These are phyloP conservation scores for Globisporangium spinosum DNA, from an alignment of 352 stramenopile genomes.

Conservation along the genomic window DNA sequence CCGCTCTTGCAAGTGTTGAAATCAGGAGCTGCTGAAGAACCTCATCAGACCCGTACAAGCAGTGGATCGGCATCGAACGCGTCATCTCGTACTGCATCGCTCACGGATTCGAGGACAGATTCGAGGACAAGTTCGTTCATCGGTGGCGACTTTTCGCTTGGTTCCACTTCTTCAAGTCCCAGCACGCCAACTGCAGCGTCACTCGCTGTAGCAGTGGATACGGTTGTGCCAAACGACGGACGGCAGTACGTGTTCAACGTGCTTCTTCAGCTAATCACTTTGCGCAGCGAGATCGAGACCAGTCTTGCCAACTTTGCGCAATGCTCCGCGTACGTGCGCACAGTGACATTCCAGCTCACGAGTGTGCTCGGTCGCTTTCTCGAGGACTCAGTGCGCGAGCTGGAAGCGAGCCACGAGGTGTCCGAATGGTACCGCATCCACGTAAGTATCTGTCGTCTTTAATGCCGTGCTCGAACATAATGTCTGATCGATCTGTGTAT, in stretches of 20 bases:
- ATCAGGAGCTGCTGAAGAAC: conserved; percentile 45
- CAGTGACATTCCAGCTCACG: conserved; percentile 52
- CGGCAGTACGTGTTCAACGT: conserved; percentile 83
- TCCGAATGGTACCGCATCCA: conserved; percentile 61
- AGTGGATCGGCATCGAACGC: conserved; percentile 11
- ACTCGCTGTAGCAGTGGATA: conserved; percentile 15
- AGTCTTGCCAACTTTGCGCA: conserved; percentile 54
- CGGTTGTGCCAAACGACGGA: conserved; percentile 39
- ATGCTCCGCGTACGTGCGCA: conserved; percentile 52
- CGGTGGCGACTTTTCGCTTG: conserved; percentile 24
- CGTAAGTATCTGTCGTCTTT: conserved; percentile 29
- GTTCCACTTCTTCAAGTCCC: conserved; percentile 9
- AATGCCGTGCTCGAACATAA: too few species aligned
- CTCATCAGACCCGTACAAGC: conserved; percentile 24
- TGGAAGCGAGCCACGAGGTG: conserved; percentile 22
- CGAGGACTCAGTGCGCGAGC: conserved; percentile 25
- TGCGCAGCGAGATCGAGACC: conserved; percentile 68
- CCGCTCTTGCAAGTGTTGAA: conserved; percentile 48
- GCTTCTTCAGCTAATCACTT: conserved; percentile 66
- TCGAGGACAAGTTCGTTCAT: conserved; percentile 27
- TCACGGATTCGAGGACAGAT: conserved; percentile 26
- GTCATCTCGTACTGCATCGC: conserved; percentile 28
- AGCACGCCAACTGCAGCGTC: conserved; percentile 21
- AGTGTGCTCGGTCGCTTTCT: conserved; percentile 44
- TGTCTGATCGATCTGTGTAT: not conserved